Evolutionary conservation across 2,329 filamentous ascomycete species (phyloP).

Genomic region (Fusarium torulosum): DNA sequence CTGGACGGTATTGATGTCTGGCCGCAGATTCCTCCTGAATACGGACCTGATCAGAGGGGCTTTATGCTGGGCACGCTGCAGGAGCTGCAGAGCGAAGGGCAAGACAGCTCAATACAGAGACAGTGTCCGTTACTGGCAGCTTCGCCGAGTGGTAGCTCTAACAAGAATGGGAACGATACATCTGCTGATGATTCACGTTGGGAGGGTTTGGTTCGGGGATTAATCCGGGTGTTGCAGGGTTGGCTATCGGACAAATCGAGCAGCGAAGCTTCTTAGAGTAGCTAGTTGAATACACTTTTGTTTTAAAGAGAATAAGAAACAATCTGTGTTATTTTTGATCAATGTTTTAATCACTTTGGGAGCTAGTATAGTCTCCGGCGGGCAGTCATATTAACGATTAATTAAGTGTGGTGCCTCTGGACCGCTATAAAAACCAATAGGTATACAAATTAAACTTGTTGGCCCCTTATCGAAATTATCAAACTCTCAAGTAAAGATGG

Average conservation of each 20-base stretch:
- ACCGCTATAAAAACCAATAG: no score
- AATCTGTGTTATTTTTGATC: no score
- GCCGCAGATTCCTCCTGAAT: conserved; percentile 14
- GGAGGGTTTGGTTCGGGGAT: not conserved
- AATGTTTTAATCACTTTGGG: no score
- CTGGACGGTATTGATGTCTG: conserved; percentile 7
- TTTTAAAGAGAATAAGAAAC: no score
- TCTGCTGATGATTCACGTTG: not conserved
- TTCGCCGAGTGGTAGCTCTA: not conserved
- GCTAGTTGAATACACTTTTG: no score
- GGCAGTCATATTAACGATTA: no score
- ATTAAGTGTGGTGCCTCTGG: no score
- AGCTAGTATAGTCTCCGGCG: no score
- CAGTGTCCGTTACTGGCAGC: not conserved
- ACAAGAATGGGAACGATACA: not conserved
- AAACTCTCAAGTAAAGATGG: no score
- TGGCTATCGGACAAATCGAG: not conserved
- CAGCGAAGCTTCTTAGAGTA: not conserved
- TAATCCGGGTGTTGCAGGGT: not conserved
- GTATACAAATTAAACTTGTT: no score
- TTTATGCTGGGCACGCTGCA: conserved; percentile 6
- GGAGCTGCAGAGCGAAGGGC: not conserved
- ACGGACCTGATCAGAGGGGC: conserved; percentile 13
- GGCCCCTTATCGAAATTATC: no score
- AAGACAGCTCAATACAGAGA: not conserved